A percentile compares a stretch with the other conserved stretches of the same genome.
Evolutionary conservation across 2,329 filamentous ascomycete genomes (phyloP).

Genomic region (Fusarium staphyleae): DNA sequence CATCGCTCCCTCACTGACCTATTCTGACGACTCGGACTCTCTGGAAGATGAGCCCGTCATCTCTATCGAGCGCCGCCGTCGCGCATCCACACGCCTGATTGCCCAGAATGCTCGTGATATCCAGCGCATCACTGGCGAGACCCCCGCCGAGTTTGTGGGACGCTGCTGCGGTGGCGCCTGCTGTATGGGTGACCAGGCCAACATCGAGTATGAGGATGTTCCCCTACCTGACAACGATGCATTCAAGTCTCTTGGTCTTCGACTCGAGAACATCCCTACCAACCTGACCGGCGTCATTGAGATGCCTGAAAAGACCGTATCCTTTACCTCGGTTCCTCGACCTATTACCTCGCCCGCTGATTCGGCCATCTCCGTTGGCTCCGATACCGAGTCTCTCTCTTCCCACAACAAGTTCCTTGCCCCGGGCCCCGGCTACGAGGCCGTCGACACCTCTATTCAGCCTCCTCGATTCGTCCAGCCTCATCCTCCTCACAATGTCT

Average conservation of each 20-base stretch:
- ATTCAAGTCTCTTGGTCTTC: slow-evolving; percentile 79
- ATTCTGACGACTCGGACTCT: slow-evolving; percentile 68
- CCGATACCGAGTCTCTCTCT: slow-evolving; percentile 41
- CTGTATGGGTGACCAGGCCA: slow-evolving; percentile 60
- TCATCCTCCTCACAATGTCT: slow-evolving; percentile 91
- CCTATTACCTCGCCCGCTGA: slow-evolving; percentile 51
- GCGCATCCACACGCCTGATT: slow-evolving; percentile 73
- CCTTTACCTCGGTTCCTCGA: slow-evolving; percentile 66
- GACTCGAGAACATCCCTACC: slow-evolving; percentile 76
- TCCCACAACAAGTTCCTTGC: slow-evolving; percentile 31
- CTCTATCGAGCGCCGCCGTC: slow-evolving; percentile 58
- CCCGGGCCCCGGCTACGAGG: slow-evolving; percentile 48
- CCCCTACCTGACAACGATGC: slow-evolving; percentile 80
- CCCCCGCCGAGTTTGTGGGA: slow-evolving; percentile 66
- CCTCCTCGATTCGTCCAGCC: slow-evolving; percentile 92
- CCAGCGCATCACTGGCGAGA: slow-evolving; percentile 69
- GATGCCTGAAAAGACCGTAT: slow-evolving; percentile 77
- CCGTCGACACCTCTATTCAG: slow-evolving; percentile 67
- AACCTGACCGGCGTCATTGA: slow-evolving; percentile 74
- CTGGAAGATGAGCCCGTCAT: slow-evolving; percentile 58
- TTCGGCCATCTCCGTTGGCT: slow-evolving; percentile 56
- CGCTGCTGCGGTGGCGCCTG: slow-evolving; percentile 71
- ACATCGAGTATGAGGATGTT: slow-evolving; percentile 60
- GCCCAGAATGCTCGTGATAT: slow-evolving; percentile 69
- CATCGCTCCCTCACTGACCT: slow-evolving; percentile 67